phyloP scores from a whole-genome alignment of 2,329 filamentous ascomycete species.

The Sclerotinia minor region DNA sequence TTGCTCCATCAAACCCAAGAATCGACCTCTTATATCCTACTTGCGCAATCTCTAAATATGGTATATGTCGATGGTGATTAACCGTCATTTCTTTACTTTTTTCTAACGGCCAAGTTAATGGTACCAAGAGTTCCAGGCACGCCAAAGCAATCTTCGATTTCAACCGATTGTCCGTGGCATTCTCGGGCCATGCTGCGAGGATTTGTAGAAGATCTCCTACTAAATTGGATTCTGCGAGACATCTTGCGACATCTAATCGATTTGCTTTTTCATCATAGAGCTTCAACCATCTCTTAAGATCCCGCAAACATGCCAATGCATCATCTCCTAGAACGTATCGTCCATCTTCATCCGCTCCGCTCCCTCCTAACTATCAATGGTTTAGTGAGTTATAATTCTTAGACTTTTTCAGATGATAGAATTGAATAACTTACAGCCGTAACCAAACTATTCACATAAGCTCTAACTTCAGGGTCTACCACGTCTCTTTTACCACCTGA shows the following conservation, averaged over 20 bases:
- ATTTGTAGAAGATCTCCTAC: constrained; percentile 89
- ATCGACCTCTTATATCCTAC: constrained; percentile 86
- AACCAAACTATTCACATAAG: constrained; percentile 89
- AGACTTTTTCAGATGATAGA: constrained; percentile 25
- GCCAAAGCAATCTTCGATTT: constrained; percentile 79
- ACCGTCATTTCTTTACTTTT: constrained; percentile 80
- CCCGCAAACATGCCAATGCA: constrained; percentile 84
- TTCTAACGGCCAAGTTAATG: constrained; percentile 91
- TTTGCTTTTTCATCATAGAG: constrained; percentile 93
- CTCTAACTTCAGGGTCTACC: constrained; percentile 89
- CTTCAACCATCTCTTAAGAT: constrained; percentile 93
- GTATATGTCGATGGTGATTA: constrained; percentile 89
- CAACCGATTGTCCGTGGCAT: constrained; percentile 68
- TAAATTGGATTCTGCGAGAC: constrained; percentile 88
- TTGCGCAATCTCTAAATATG: constrained; percentile 85
- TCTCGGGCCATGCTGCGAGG: constrained; percentile 76
- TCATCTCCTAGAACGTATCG: constrained; percentile 90
- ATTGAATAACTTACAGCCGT: constrained; percentile 61
- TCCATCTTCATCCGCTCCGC: constrained; percentile 74
- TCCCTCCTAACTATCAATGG: constrained; percentile 73
- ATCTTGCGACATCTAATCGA: constrained; percentile 91
- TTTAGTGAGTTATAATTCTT: constrained; percentile 29
- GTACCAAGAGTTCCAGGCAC: constrained; percentile 86
- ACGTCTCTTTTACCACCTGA: constrained; percentile 56
- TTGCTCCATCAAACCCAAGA: constrained; percentile 76